Conservation (phyloP, 805 yeast genomes). For the Torulaspora franciscae region DNA sequence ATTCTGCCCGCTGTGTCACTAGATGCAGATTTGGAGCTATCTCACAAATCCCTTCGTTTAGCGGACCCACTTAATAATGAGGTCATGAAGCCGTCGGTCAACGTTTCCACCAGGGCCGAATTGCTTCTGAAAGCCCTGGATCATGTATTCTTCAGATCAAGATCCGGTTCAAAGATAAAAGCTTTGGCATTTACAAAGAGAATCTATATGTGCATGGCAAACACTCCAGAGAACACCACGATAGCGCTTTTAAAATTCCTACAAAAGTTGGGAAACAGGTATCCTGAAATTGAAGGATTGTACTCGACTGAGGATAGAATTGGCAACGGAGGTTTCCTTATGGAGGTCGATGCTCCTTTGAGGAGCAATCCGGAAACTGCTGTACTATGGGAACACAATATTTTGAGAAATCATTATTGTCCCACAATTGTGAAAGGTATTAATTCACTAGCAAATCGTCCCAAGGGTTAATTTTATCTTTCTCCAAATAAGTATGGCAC, state of each 20-base stretch:
- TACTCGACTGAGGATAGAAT: constrained; percentile 87
- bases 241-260: constrained; percentile 73
- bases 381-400: constrained; percentile 79
- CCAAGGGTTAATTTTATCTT: constrained; percentile 19
- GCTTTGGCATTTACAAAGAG: constrained; percentile 82
- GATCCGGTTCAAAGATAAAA: constrained; percentile 59
- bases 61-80: constrained; percentile 64
- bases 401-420: constrained; percentile 77
- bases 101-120: constrained; percentile 86
- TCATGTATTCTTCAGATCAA: constrained; percentile 71
- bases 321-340: constrained; percentile 68
- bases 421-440: constrained; percentile 74
- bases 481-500: neutral
- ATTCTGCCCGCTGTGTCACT: constrained; percentile 62
- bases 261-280: constrained; percentile 67
- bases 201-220: constrained; percentile 58
- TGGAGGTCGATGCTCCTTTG: constrained; percentile 61
- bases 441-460: constrained; percentile 39
- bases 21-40: constrained; percentile 81
- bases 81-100: constrained; percentile 62
- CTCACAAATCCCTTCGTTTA: constrained; percentile 72
- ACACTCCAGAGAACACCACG: constrained; percentile 83
- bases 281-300: constrained; percentile 66
- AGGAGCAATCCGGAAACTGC: constrained; percentile 85
- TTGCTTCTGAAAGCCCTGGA: constrained; percentile 72